Evolutionary conservation across 306 rosid genomes (phyloP), one percentile per base, ranked within the genome.

Genomic region (Medicago ruthenica): DNA sequence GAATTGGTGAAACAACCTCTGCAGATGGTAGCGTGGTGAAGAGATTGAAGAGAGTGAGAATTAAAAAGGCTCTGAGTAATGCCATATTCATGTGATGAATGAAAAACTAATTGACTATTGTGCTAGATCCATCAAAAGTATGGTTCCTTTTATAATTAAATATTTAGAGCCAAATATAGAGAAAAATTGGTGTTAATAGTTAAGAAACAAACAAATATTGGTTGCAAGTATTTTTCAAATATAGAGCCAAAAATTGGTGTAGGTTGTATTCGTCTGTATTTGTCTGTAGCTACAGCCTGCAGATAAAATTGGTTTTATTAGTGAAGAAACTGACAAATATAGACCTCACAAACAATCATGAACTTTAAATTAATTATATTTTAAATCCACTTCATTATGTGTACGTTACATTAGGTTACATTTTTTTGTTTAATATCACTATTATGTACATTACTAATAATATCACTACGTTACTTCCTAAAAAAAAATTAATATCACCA

Each of bases 81-180:
- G 79, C 63, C 80, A 74, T 65, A 27, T 27, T 15, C 31, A 36
- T 80, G 21, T 58, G 63, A 42, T 34, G 37, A 59, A 27, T 27
- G 31, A 27, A 27, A 24, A 27, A 27, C 31, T 27, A 27, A 27
- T 24, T 24, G 5, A 17, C 34, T 63, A 15, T 63, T 36, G 3
- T 9, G 27, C 9, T 66, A 11, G 31, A 41, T 40, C 10, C 53
- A 66, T 20, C 20, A 18, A 12, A 42, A 67, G 6, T 12, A 10
- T 11, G 54, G 18, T 8, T 22, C 36, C 12, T 67, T 20, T 67
- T 42, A 41, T 60, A 13, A 8, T 1, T 4, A 9, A 57, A 57
- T 27, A 27, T 27, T 27, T 27, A 57, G 11, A 18, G 11, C 10
- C 34, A 50, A 6, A 50, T 9, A 21, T 14, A 20, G n/a, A 58